Percentiles rank a stretch among this genome's conserved stretches.
Conservation (phyloP, 495 filamentous ascomycete genomes). For the Beverwykella pulmonaria region DNA sequence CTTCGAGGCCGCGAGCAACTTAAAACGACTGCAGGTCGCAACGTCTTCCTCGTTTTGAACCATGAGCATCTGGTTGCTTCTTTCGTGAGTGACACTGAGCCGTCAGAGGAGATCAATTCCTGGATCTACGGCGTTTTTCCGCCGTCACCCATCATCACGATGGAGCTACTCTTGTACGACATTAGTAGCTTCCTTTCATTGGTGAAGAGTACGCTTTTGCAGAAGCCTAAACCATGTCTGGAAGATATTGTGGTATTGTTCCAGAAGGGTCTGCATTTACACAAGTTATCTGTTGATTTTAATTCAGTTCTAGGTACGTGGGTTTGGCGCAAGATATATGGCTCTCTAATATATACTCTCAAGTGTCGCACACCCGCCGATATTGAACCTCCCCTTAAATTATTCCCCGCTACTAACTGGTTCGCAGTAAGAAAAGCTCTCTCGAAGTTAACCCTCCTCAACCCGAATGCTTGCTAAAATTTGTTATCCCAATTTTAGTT, state of each 20-base stretch:
- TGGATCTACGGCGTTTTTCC: slow-evolving; percentile 9
- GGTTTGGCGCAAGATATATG: too few species aligned
- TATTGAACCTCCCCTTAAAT: too few species aligned
- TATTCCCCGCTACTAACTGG: too few species aligned
- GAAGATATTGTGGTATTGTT: neutral
- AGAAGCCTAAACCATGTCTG: neutral
- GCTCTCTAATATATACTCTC: too few species aligned
- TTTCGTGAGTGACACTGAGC: slow-evolving; percentile 10
- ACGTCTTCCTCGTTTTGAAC: slow-evolving; percentile 13
- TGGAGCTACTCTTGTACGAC: slow-evolving; percentile 18
- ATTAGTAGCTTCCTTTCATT: neutral
- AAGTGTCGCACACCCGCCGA: too few species aligned
- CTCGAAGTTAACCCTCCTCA: too few species aligned
- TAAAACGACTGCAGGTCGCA: neutral
- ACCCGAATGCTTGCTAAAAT: too few species aligned
- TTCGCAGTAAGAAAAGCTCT: too few species aligned
- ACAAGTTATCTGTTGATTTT: neutral
- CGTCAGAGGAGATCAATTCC: neutral
- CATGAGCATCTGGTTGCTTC: slow-evolving; percentile 14
- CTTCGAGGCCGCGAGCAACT: slow-evolving; percentile 20
- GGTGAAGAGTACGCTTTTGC: neutral
- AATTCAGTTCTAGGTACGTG: too few species aligned
- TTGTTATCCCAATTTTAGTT: neutral
- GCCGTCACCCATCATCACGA: neutral
- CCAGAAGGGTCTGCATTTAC: neutral